A percentile compares a stretch with the other conserved stretches of the same genome.
phyloP scores from a whole-genome alignment of 2,329 filamentous ascomycete species.

The Claviceps fusiformis region DNA sequence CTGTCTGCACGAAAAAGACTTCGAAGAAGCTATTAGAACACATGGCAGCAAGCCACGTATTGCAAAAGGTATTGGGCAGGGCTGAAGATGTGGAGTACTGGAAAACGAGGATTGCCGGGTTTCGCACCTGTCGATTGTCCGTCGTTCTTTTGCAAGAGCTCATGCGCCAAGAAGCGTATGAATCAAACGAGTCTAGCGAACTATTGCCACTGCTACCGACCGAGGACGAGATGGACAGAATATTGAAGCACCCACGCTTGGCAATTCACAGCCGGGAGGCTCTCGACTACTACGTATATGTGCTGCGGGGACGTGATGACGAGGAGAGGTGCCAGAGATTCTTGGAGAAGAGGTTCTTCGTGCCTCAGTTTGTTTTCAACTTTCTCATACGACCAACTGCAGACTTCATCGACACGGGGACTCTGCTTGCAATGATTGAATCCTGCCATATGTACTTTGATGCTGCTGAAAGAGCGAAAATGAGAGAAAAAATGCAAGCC shows the following conservation, averaged over 20 bases:
- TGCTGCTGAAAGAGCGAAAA: not conserved
- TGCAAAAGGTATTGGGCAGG: slow-evolving; percentile 12
- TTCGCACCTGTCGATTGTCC: slow-evolving; percentile 15
- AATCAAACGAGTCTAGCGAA: slow-evolving; percentile 6
- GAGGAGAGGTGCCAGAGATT: slow-evolving; percentile 19
- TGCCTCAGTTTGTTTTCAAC: slow-evolving; percentile 18
- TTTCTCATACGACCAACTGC: slow-evolving; percentile 18
- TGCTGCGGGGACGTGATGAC: slow-evolving; percentile 17
- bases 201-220: slow-evolving; percentile 15
- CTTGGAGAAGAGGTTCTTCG: slow-evolving; percentile 12
- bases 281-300: slow-evolving; percentile 15
- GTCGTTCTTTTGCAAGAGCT: slow-evolving; percentile 20
- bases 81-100: slow-evolving; percentile 4
- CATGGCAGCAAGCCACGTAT: slow-evolving; percentile 13
- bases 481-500: too few species aligned
- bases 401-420: slow-evolving; percentile 11
- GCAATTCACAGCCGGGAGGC: slow-evolving; percentile 11
- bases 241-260: slow-evolving; percentile 9
- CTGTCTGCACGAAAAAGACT: not conserved
- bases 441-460: slow-evolving; percentile 11
- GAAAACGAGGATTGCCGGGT: slow-evolving; percentile 11
- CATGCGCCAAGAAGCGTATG: slow-evolving; percentile 12
- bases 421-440: slow-evolving; percentile 15
- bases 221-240: slow-evolving; percentile 11
- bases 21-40: slow-evolving; percentile 10